phyloP scores from a whole-genome alignment of 2,329 filamentous ascomycete species.

The Penicillium digitatum region DNA sequence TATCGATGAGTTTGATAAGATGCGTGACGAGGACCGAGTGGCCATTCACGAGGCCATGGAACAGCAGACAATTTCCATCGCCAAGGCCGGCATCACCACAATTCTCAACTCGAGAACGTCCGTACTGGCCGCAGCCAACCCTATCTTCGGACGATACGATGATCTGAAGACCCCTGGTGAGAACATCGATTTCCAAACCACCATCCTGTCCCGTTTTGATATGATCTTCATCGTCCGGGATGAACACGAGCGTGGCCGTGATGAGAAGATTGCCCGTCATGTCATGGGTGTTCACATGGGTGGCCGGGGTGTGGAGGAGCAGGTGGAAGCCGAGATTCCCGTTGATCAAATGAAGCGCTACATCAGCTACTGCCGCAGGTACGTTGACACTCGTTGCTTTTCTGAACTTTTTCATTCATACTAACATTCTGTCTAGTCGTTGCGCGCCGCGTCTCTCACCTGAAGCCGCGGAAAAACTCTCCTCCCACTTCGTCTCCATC shows the following conservation, averaged over 20 bases:
- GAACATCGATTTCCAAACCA: conserved; percentile 99
- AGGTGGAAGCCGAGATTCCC: conserved; percentile 79
- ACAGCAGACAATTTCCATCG: conserved; percentile 98
- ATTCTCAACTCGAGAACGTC: conserved; percentile 95
- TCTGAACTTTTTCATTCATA: background rate
- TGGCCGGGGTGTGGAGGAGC: conserved; percentile 74
- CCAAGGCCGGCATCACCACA: conserved; percentile 96
- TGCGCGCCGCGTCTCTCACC: conserved; percentile 87
- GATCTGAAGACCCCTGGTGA: conserved; percentile 96
- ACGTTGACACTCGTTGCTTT: conserved; percentile 38
- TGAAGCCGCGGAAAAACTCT: conserved; percentile 91
- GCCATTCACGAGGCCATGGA: conserved; percentile 99
- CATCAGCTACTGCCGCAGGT: conserved; percentile 95
- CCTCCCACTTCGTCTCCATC: conserved; percentile 95
- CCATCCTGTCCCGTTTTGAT: conserved; percentile 95
- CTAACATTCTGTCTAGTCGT: conserved; percentile 53
- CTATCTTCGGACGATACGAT: conserved; percentile 95
- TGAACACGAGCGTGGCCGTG: conserved; percentile 82
- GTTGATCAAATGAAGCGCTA: conserved; percentile 98
- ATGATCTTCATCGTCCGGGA: conserved; percentile 99
- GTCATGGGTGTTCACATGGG: conserved; percentile 98
- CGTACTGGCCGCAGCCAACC: conserved; percentile 91
- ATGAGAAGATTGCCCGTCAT: conserved; percentile 91
- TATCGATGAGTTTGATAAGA: conserved; percentile 99
- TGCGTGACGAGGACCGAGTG: conserved; percentile 95